phyloP scores from a whole-genome alignment of 2,329 filamentous ascomycete species.

The Geosmithia putterillii region DNA sequence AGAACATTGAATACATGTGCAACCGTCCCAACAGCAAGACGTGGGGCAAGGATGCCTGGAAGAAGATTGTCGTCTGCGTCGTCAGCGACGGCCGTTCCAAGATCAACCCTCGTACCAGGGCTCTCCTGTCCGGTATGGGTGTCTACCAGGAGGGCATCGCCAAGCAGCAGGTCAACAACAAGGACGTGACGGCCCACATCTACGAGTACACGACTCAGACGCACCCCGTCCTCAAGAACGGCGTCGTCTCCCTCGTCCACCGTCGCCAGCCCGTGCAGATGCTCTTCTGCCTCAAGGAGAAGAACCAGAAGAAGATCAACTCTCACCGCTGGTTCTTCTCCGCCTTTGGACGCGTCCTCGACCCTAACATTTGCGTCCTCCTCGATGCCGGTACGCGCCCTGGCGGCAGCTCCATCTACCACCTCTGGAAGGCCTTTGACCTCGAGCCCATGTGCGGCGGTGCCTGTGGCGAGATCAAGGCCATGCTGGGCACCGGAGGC shows the following conservation, averaged over 20 bases:
- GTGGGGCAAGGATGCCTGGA: constrained; percentile 98
- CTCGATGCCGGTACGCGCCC: constrained; percentile 94
- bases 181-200: constrained; percentile 93
- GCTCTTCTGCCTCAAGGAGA: constrained; percentile 96
- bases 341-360: constrained; percentile 81
- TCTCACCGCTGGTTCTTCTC: constrained; percentile 99
- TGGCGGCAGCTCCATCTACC: constrained; percentile 89
- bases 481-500: constrained; percentile 77
- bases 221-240: constrained; percentile 79
- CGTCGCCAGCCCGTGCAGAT: constrained; percentile 89
- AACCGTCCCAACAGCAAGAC: constrained; percentile 87
- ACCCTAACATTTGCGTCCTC: constrained; percentile 93
- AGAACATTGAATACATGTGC: constrained; percentile 98
- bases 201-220: constrained; percentile 92
- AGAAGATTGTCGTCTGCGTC: constrained; percentile 97
- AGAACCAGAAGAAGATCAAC: constrained; percentile 99
- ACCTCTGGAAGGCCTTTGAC: constrained; percentile 97
- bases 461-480: constrained; percentile 97
- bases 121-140: constrained; percentile 82
- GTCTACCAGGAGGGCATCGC: constrained; percentile 98
- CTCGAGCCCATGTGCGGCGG: constrained; percentile 95
- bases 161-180: constrained; percentile 93
- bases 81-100: constrained; percentile 95
- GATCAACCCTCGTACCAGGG: constrained; percentile 86
- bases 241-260: constrained; percentile 71